These are phyloP conservation scores for Tetragonia tetragonoides DNA, from an alignment of 148 eudicot species.

Conservation along the genomic window DNA sequence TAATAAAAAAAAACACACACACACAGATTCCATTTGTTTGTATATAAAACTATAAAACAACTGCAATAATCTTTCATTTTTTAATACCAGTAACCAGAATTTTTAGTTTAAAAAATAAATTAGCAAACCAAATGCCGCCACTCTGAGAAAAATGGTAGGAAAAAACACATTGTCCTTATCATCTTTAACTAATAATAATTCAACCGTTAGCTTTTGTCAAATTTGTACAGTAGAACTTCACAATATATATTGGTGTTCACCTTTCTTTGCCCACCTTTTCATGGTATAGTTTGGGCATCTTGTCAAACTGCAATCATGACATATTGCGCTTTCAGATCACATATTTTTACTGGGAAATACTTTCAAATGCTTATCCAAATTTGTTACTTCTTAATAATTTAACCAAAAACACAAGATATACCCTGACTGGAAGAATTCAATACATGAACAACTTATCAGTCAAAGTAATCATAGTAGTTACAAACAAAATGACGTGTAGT, in stretches of 20 bases:
- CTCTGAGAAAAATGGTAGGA: not conserved
- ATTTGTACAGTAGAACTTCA: slow-evolving; percentile 18
- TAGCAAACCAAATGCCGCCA: not conserved
- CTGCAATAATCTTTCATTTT: too few relatives aligned
- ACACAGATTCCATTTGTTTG: too few relatives aligned
- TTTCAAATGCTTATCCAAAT: slow-evolving; percentile 12
- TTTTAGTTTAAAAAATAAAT: too few relatives aligned
- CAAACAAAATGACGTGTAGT: slow-evolving; percentile 12
- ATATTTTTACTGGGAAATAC: slow-evolving; percentile 10
- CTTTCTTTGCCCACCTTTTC: slow-evolving; percentile 31
- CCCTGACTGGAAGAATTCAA: not conserved
- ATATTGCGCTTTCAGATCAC: slow-evolving; percentile 7
- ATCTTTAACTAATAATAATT: slow-evolving; percentile 2
- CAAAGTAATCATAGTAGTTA: slow-evolving; percentile 27
- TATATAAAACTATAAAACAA: too few relatives aligned
- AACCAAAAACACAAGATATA: slow-evolving; percentile 3
- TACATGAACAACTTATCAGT: slow-evolving; percentile 20
- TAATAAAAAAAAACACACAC: too few relatives aligned
- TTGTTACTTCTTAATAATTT: not conserved
- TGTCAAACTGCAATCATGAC: slow-evolving; percentile 35
- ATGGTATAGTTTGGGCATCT: slow-evolving; percentile 29
- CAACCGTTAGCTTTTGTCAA: slow-evolving; percentile 13
- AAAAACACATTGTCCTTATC: not conserved
- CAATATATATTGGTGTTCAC: slow-evolving; percentile 7
- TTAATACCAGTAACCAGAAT: too few relatives aligned